These are phyloP conservation scores for Calocybe gambosa DNA, from an alignment of 1,284 basidiomycete species.

Conservation along the genomic window DNA sequence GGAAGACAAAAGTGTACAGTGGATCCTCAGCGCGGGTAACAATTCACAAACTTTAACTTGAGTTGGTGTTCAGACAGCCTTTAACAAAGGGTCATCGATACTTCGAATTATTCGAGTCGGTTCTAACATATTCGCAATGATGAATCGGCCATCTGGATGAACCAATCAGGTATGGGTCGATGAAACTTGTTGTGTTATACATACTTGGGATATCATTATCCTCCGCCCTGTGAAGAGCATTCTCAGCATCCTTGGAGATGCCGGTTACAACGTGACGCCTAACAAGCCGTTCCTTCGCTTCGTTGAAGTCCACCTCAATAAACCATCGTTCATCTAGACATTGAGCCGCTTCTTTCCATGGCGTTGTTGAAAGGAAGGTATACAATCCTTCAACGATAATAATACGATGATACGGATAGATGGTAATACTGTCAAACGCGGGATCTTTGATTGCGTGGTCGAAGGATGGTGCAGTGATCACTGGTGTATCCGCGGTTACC, in stretches of 20 bases:
- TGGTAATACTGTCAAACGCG: conserved; percentile 44
- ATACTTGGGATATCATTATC: conserved; percentile 74
- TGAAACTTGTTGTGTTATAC: conserved; percentile 19
- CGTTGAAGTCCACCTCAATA: conserved; percentile 55
- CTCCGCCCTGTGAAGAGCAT: conserved; percentile 67
- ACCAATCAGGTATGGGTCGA: conserved; percentile 4
- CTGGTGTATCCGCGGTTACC: conserved; percentile 19
- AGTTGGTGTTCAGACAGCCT: neutral
- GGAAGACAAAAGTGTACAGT: no score
- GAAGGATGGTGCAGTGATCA: conserved; percentile 68
- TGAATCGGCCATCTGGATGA: conserved; percentile 46
- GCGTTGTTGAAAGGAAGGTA: conserved; percentile 61
- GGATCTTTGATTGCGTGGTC: conserved; percentile 68
- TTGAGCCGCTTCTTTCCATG: conserved; percentile 67
- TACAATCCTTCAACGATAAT: conserved; percentile 86
- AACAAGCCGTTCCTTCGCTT: conserved; percentile 63
- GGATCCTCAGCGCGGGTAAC: no score
- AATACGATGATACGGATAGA: conserved; percentile 63
- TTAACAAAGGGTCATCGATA: conserved; percentile 34
- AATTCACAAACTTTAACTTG: no score
- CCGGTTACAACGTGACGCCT: conserved; percentile 72
- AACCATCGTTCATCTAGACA: conserved; percentile 79
- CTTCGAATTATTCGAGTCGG: conserved; percentile 51
- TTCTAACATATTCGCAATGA: conserved; percentile 48
- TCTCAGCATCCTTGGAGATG: conserved; percentile 57